A percentile compares a stretch with the other conserved stretches of the same genome.
Evolutionary conservation across 345 rosid species (phyloP).

Genomic region (Populus simonii): DNA sequence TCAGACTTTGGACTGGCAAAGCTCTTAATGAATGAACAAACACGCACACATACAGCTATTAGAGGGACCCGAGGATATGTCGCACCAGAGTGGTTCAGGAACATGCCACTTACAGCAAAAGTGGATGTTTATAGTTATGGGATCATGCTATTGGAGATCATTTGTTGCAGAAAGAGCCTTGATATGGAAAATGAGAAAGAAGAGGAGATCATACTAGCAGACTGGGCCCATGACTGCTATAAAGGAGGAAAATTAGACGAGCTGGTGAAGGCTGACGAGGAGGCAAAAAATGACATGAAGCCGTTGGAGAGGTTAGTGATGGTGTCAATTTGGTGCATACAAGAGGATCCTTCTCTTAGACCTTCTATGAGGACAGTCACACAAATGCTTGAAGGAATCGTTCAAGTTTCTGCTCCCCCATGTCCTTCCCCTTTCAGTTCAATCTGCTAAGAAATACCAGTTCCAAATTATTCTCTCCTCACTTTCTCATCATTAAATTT

Average conservation of each 20-base stretch:
- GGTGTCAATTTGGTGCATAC: constrained; percentile 30
- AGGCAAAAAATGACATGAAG: constrained; percentile 10
- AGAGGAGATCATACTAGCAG: constrained; percentile 12
- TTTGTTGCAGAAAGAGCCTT: constrained; percentile 19
- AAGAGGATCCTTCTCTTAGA: constrained; percentile 24
- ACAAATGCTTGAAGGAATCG: constrained; percentile 26
- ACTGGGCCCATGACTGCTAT: constrained; percentile 22
- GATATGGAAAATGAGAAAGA: constrained; percentile 1
- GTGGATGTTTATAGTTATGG: constrained; percentile 32
- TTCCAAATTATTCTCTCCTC: not conserved
- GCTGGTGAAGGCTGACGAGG: constrained; percentile 17
- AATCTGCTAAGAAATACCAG: not conserved
- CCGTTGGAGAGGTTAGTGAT: constrained; percentile 20
- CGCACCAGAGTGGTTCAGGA: constrained; percentile 18
- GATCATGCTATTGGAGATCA: constrained; percentile 20
- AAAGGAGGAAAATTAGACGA: not conserved
- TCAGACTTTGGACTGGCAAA: constrained; percentile 17
- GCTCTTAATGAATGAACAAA: constrained; percentile 9
- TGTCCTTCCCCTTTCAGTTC: constrained; percentile 14
- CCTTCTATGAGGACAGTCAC: constrained; percentile 19
- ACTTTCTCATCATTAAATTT: not conserved
- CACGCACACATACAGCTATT: constrained; percentile 2
- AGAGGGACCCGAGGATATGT: constrained; percentile 20
- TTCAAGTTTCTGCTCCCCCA: constrained; percentile 17
- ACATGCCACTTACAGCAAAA: constrained; percentile 7